These are phyloP conservation scores for Akanthomyces uredinophilus DNA, from an alignment of 2,329 filamentous ascomycete genomes.

Conservation along the genomic window DNA sequence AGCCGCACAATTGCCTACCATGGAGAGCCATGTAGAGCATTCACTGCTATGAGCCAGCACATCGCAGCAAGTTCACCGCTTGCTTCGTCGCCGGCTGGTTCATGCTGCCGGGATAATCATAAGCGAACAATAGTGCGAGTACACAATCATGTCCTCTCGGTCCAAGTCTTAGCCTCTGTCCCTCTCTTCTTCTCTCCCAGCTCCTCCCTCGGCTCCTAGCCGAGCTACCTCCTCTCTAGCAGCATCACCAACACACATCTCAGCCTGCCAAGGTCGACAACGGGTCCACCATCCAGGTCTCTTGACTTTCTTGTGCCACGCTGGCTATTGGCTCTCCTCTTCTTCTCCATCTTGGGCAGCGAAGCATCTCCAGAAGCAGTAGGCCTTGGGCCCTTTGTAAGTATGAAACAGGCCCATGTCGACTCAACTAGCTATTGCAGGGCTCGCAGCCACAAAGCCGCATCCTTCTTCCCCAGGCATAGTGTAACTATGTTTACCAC, in stretches of 20 bases:
- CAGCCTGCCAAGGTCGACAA: background rate
- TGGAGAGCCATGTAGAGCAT: background rate
- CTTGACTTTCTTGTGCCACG: conserved; percentile 1
- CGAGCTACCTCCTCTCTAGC: background rate
- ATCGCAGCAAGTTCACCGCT: background rate
- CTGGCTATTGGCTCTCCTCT: background rate
- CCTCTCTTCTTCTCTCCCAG: background rate
- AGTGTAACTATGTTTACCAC: background rate
- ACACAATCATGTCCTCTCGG: background rate
- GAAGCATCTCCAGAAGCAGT: background rate
- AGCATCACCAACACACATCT: background rate
- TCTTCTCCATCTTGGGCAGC: background rate
- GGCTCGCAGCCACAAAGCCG: background rate
- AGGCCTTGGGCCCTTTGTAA: background rate
- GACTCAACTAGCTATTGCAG: background rate
- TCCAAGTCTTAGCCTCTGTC: background rate
- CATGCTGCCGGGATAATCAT: background rate
- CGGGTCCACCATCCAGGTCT: background rate
- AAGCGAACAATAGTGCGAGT: background rate
- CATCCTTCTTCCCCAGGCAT: background rate
- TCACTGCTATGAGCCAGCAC: background rate
- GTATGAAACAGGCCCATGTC: background rate
- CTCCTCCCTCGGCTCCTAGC: background rate
- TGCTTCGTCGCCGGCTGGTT: background rate
- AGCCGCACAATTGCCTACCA: background rate